phyloP scores from a whole-genome alignment of 805 yeast species.

The Ogataea populi-albae region DNA sequence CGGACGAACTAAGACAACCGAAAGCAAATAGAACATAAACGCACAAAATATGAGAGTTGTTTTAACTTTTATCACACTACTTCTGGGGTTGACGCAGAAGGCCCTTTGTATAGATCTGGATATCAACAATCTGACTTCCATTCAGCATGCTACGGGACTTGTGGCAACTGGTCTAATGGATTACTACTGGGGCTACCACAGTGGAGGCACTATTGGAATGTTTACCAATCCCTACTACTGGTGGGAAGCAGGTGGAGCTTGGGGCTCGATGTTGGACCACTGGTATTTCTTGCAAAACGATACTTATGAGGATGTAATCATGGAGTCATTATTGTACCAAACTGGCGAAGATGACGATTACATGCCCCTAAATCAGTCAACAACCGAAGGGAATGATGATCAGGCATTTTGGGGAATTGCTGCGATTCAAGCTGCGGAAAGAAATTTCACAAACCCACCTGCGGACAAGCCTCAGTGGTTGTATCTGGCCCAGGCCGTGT shows the following conservation, averaged over 20 bases:
- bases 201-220: constrained; percentile 84
- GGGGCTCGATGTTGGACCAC: constrained; percentile 84
- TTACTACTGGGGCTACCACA: constrained; percentile 59
- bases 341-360: constrained; percentile 72
- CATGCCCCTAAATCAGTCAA: constrained; percentile 82
- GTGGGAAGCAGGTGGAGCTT: constrained; percentile 99
- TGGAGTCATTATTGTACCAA: constrained; percentile 67
- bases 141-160: constrained; percentile 49
- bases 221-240: constrained; percentile 90
- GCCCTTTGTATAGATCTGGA: constrained; percentile 31
- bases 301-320: constrained; percentile 57
- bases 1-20: too few species aligned
- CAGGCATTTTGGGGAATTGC: constrained; percentile 97
- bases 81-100: too few species aligned
- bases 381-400: constrained; percentile 97
- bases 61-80: too few species aligned
- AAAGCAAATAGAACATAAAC: too few species aligned
- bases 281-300: constrained; percentile 67
- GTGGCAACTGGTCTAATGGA: constrained; percentile 62
- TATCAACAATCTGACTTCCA: constrained; percentile 40
- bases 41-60: too few species aligned
- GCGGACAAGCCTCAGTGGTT: constrained; percentile 70
- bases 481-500: constrained; percentile 80
- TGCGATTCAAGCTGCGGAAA: constrained; percentile 88
- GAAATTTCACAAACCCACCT: constrained; percentile 74